Evolutionary conservation across 805 yeast genomes (phyloP), one percentile per base, ranked within the genome.

Genomic region (Pichia californica): DNA sequence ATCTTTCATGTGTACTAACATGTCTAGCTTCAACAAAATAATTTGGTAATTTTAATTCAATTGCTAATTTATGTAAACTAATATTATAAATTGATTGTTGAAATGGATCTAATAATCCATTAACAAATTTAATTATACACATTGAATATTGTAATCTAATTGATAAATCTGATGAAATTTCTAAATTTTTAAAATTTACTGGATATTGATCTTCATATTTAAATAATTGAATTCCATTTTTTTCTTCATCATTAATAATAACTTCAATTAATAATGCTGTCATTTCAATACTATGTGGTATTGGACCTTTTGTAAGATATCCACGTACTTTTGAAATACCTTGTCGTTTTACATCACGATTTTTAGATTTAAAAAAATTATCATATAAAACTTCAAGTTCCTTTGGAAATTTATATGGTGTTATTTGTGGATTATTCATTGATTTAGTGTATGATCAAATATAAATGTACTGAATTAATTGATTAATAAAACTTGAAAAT

Each of bases 11-110:
- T 0, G 99, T 91, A 5, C 94, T 89, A 54, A 77, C 75, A 61
- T 93, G 98, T 44, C 99, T 71, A 26, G 88, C 58, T 56, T 93
- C 99, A 1, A 93, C 99, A 61, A 93, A 88, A 55, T 74, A 75
- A 27, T 81, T 70, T 0, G 98, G 96, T 20, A 93, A 66, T 1
- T 76, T 74, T 19, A 86, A 62, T 35, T 73, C 72, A 41, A 67
- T 73, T 0, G 98, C 98, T 20, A 93, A 63, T 6, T 72, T 70
- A 49, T 83, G 83, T 52, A 93, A 64, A 6, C 97, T 89, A 14
- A 83, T 74, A 0, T 96, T 96, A 57, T 66, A 81, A 35, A 71
- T 75, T 1, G 88, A 76, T 53, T 81, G 85, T 61, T 93, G 99
- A 38, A 74, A 74, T 0, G 95, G 93, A 59, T 93, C 99, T 30